These are phyloP conservation scores for Macrophomina phaseolina DNA, from an alignment of 2,329 filamentous ascomycete species.

Conservation along the genomic window DNA sequence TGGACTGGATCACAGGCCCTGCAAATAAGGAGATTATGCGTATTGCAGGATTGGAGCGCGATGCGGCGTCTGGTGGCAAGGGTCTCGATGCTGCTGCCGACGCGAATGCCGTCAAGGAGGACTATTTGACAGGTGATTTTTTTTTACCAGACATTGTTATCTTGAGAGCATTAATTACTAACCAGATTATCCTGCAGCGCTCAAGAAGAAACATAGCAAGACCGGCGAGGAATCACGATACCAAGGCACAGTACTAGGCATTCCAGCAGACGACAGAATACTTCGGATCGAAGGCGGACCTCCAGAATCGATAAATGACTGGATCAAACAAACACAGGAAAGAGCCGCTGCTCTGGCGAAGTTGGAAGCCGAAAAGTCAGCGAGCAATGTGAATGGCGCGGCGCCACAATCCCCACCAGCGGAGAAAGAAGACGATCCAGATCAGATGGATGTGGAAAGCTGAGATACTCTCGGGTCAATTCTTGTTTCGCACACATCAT, in stretches of 20 bases:
- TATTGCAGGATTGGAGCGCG: slow-evolving; percentile 70
- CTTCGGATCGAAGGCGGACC: slow-evolving; percentile 80
- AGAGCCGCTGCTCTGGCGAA: slow-evolving; percentile 27
- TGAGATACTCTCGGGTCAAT: background rate
- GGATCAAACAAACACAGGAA: slow-evolving; percentile 53
- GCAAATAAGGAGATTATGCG: slow-evolving; percentile 80
- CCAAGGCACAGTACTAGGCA: slow-evolving; percentile 81
- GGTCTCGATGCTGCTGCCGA: slow-evolving; percentile 54
- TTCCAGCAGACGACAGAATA: slow-evolving; percentile 70
- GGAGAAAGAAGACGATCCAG: background rate
- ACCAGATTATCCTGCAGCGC: slow-evolving; percentile 52
- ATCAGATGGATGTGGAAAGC: slow-evolving; percentile 17
- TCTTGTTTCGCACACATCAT: background rate
- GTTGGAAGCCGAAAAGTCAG: background rate
- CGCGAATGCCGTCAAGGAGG: slow-evolving; percentile 47
- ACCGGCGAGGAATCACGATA: slow-evolving; percentile 86
- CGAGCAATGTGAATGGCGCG: background rate
- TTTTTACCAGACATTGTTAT: slow-evolving; percentile 20
- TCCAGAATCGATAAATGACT: slow-evolving; percentile 69
- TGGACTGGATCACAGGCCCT: slow-evolving; percentile 77
- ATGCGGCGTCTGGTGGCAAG: slow-evolving; percentile 34
- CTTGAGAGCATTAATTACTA: background rate
- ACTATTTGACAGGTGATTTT: slow-evolving; percentile 54
- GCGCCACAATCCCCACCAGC: slow-evolving; percentile 5
- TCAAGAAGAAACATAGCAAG: slow-evolving; percentile 94